Base-by-base conservation (phyloP, 192 early-diverging fungal species). In the Backusella morwellensis region DNA sequence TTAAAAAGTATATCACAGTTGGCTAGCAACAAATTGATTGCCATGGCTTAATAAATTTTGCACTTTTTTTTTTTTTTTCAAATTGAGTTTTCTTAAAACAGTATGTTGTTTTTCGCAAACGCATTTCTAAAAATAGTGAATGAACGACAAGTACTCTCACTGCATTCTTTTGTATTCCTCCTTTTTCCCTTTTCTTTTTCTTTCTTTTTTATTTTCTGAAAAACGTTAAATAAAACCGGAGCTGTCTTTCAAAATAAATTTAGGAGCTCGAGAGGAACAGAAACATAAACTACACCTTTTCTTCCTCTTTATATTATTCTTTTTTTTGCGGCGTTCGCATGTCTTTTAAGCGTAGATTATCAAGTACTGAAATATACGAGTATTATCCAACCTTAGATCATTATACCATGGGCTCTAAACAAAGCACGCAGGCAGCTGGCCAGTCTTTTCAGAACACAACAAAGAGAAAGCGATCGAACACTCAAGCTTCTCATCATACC, bases 351-450 rank as follows among this genome's bases (percentile, higher is more conserved):
- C 69, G 70, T 72, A 77, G 66, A 63, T 50, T 59, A 15, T 68
- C 70, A 68, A 66, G 76, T 70, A 50, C 50, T 71, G 38, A 71
- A n/a, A 68, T 71, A 73, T 14, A 66, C 47, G 44, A 56, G 66
- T 23, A 54, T 73, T 71, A 72, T 59, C 63, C 76, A 72, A 77
- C 50, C 19, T 56, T 73, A 29, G 59, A 66, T 36, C 56, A 66
- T 52, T 78, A 54, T 42, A 66, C 70, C 66, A 79, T 79, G 77
- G 77, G 77, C 34, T 66, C 77, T 23, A 79, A 74, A 42, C 77
- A 79, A 70, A 79, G 77, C 32, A 70, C 77, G 1, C 67, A 41
- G n/a, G 38, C 73, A n/a, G 26, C 44, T 32, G 26, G 26, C 23
- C 35, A 40, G 12, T 66, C 26, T 8, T 35, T 23, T 7, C 59